phyloP scores from a whole-genome alignment of 2,329 filamentous ascomycete genomes.

The Penicillium brasilianum region DNA sequence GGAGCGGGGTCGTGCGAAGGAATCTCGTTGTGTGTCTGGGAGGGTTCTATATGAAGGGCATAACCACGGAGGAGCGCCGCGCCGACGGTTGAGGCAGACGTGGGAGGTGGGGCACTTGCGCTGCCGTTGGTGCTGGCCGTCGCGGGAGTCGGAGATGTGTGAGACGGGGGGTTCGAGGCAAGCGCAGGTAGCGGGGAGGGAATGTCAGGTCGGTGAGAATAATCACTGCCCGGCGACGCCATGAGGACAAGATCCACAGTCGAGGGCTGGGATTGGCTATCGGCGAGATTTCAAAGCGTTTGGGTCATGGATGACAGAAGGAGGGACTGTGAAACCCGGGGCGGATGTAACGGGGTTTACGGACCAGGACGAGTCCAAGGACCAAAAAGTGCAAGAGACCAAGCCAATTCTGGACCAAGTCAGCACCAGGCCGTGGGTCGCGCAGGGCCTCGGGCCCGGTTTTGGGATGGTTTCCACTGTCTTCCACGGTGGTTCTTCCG shows the following conservation, averaged over 20 bases:
- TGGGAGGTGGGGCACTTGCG: slow-evolving; percentile 27
- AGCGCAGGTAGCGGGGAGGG: slow-evolving; percentile 20
- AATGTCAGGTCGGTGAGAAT: slow-evolving; percentile 26
- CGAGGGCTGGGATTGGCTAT: slow-evolving; percentile 9
- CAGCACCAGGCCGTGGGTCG: slow-evolving; percentile 15
- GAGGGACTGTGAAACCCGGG: slow-evolving; percentile 15
- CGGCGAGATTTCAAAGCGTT: slow-evolving; percentile 25
- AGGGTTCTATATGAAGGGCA: slow-evolving; percentile 50
- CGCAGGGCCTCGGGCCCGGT: slow-evolving; percentile 7
- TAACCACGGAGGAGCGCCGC: slow-evolving; percentile 51
- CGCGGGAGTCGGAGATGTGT: slow-evolving; percentile 29
- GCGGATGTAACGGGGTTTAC: slow-evolving; percentile 40
- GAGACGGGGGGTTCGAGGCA: slow-evolving; percentile 26
- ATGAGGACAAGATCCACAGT: slow-evolving; percentile 11
- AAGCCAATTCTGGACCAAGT: not conserved
- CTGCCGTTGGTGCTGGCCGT: not conserved
- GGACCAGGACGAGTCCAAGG: slow-evolving; percentile 12
- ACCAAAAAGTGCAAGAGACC: not conserved
- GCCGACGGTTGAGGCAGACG: slow-evolving; percentile 38
- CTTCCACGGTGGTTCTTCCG: slow-evolving; percentile 17
- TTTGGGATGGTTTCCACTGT: slow-evolving; percentile 11
- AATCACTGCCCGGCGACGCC: slow-evolving; percentile 28
- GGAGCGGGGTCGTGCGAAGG: slow-evolving; percentile 29
- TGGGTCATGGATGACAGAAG: slow-evolving; percentile 20
- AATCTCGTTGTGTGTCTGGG: slow-evolving; percentile 46